Percentiles rank a stretch among this genome's conserved stretches.
Conservation (phyloP, 805 yeast species). For the Yueomyces sinensis region DNA sequence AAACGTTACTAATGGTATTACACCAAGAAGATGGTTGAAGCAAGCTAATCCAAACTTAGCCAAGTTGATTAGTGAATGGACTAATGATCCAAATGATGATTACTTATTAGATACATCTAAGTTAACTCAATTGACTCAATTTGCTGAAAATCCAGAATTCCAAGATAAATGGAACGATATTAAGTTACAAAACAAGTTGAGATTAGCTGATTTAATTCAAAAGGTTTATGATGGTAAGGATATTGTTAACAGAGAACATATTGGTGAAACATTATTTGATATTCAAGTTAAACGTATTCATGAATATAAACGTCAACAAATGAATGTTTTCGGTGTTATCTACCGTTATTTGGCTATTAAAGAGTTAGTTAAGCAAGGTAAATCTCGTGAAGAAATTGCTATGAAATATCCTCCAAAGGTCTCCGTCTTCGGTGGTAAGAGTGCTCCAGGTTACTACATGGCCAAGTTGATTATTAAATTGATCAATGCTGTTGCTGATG, state of each 20-base stretch:
- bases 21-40: conserved; percentile 92
- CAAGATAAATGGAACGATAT: conserved; percentile 56
- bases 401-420: conserved; percentile 59
- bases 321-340: conserved; percentile 83
- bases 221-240: conserved; percentile 39
- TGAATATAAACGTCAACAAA: conserved; percentile 90
- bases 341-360: conserved; percentile 71
- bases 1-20: conserved; percentile 88
- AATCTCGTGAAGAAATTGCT: conserved; percentile 48
- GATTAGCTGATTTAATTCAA: conserved; percentile 56
- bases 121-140: conserved; percentile 54
- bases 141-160: conserved; percentile 55
- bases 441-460: conserved; percentile 96
- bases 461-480: conserved; percentile 84
- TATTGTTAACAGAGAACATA: conserved; percentile 42
- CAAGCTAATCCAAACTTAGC: conserved; percentile 84
- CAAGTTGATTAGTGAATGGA: conserved; percentile 53
- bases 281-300: conserved; percentile 91
- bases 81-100: conserved; percentile 46
- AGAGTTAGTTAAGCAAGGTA: conserved; percentile 24
- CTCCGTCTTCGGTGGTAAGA: conserved; percentile 81
- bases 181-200: conserved; percentile 55
- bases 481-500: conserved; percentile 68
- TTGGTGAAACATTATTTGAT: conserved; percentile 64
- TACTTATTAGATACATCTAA: conserved; percentile 55